Evolutionary conservation across 2,329 filamentous ascomycete genomes (phyloP).

Genomic region (Lecanicillium sp.): DNA sequence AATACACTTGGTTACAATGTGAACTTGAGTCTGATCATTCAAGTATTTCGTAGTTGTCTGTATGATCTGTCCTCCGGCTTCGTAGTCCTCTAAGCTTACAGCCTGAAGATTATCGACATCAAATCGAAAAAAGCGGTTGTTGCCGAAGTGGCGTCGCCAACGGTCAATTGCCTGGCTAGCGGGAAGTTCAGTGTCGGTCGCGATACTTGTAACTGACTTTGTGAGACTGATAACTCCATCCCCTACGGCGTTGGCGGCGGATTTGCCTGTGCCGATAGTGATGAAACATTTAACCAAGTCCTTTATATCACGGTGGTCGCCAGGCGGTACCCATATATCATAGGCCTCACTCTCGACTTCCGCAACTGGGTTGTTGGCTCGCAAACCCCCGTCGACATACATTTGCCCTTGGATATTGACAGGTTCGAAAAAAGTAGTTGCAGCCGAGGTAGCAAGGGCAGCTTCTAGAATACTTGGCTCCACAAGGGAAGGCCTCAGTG

Average conservation of each 20-base stretch:
- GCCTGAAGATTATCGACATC: neutral
- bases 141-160: neutral
- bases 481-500: neutral
- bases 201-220: neutral
- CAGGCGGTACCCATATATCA: constrained; percentile 3
- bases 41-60: neutral
- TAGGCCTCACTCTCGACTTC: constrained; percentile 2
- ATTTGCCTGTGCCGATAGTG: neutral
- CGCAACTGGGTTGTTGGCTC: constrained; percentile 7
- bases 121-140: constrained; percentile 2
- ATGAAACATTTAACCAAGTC: constrained; percentile 3
- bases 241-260: neutral
- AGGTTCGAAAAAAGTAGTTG: constrained; percentile 13
- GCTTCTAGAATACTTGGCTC: constrained; percentile 10
- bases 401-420: constrained; percentile 18
- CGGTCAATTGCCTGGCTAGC: neutral
- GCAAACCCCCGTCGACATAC: constrained; percentile 20
- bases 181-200: neutral
- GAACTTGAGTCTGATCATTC: neutral
- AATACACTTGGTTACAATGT: neutral
- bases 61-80: neutral
- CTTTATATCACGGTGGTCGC: neutral
- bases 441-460: constrained; percentile 13
- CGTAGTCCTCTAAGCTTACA: neutral
- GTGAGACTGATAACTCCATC: neutral